Base-by-base conservation (phyloP, 768 basidiomycete genomes). In the Lyophyllum atratum region DNA sequence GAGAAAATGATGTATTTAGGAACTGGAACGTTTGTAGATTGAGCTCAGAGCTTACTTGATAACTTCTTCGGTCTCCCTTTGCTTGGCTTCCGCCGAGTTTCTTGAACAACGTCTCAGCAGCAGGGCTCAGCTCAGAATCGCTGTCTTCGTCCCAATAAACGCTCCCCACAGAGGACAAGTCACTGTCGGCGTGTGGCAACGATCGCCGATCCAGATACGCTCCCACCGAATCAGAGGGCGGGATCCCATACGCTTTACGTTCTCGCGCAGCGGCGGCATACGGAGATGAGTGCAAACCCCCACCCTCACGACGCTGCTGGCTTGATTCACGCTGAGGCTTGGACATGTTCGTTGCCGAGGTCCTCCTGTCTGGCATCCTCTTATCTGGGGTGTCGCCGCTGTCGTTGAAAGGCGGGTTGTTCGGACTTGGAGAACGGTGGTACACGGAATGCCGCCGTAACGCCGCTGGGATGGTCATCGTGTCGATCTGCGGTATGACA, bases 171-270 rank as follows among this genome's bases (percentile, higher is more conserved):
- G 79, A 75, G 0, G 81, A 83, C 50, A 76, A 52, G 19, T 80
- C 77, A 49, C 84, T 85, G 17, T 83, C 80, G 2, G 73, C 68
- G 43, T 74, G 76, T 6, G 78, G 64, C 33, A 79, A 53, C 40
- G 56, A 49, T 37, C 58, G 58, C 37, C 51, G 56, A 43, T 59
- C 54, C 31, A 65, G 63, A 28, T 62, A 63, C 10, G 66, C 59
- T 39, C 68, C 73, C 17, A 78, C 75, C 12, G 76, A 78, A 9
- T 72, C 70, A 3, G 81, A 80, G 2, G 77, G 70, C 4, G 75
- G 76, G 45, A 85, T 80, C 5, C 84, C 84, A 59, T 83, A 79
- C n/a, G 78, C 81, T 58, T 72, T 71, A 42, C 79, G 70, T 60
- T 83, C 79, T 14, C 76, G 74, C 42, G 76, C 76, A 29, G 80